Conservation (phyloP, 495 filamentous ascomycete species). For the Astrocystis sublimbata region DNA sequence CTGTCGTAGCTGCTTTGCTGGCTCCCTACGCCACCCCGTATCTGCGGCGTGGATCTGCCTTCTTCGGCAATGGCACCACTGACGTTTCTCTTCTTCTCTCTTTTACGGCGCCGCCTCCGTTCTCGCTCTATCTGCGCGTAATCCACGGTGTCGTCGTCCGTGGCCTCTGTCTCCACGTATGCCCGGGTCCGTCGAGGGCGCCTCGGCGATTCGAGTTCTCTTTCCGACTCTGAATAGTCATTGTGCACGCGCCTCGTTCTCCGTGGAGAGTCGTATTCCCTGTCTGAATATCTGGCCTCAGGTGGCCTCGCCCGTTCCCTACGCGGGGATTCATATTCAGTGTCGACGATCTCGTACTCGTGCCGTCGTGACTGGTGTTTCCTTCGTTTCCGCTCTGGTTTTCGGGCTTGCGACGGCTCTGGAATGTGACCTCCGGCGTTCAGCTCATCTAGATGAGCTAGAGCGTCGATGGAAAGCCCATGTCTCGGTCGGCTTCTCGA, state of each 20-base stretch:
- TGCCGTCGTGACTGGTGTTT: conserved; percentile 23
- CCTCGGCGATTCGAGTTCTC: conserved; percentile 31
- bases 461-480: conserved; percentile 55
- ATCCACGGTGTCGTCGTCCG: conserved; percentile 22
- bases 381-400: conserved; percentile 25
- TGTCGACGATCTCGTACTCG: conserved; percentile 24
- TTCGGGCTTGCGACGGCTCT: conserved; percentile 24
- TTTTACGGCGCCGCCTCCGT: conserved; percentile 26
- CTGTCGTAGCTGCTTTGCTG: conserved; percentile 43
- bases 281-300: conserved; percentile 22
- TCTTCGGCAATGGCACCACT: conserved; percentile 72
- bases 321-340: conserved; percentile 26
- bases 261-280: conserved; percentile 32
- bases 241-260: conserved; percentile 36
- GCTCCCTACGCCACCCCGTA: conserved; percentile 37
- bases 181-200: conserved; percentile 19
- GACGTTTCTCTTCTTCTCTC: conserved; percentile 59
- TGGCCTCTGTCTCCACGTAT: conserved; percentile 16
- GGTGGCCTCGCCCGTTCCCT: conserved; percentile 22
- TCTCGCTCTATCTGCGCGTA: conserved; percentile 28
- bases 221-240: conserved; percentile 28
- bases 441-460: conserved; percentile 62
- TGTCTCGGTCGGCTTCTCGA: conserved; percentile 23
- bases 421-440: conserved; percentile 42
- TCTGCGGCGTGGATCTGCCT: conserved; percentile 44